phyloP scores from a whole-genome alignment of 495 filamentous ascomycete genomes.

The Annulohypoxylon nitens region DNA sequence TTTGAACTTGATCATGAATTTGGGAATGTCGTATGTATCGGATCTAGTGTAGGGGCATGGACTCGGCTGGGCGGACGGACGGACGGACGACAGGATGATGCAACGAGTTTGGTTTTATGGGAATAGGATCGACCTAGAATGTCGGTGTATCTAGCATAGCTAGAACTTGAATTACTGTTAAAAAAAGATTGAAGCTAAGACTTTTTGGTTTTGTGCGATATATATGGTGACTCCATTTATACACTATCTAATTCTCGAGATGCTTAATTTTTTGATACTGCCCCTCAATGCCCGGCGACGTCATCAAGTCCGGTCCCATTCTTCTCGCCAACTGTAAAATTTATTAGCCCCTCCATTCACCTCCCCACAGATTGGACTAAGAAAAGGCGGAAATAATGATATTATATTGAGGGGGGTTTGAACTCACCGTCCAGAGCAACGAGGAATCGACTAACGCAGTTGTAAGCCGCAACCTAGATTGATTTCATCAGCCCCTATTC shows the following conservation, averaged over 20 bases:
- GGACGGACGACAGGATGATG: constrained; percentile 12
- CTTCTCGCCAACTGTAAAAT: constrained; percentile 61
- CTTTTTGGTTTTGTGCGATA: neutral
- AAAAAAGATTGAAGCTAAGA: neutral
- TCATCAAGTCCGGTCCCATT: constrained; percentile 61
- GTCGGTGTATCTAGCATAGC: constrained; percentile 31
- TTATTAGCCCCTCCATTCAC: constrained; percentile 7
- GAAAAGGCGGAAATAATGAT: neutral
- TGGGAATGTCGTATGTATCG: constrained; percentile 39
- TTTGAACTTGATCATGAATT: constrained; percentile 12
- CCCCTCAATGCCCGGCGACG: constrained; percentile 31
- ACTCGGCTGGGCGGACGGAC: constrained; percentile 13
- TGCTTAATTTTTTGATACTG: neutral
- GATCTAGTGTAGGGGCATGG: constrained; percentile 35
- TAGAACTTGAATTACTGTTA: constrained; percentile 21
- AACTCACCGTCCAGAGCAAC: constrained; percentile 81
- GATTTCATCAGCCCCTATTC: constrained; percentile 13
- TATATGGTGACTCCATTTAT: neutral
- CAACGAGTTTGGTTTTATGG: constrained; percentile 9
- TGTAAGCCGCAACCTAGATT: constrained; percentile 76
- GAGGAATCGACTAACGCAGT: constrained; percentile 87
- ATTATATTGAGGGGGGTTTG: neutral
- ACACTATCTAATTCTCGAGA: neutral
- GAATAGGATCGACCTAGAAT: constrained; percentile 12
- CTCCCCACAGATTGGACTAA: neutral